phyloP scores from a whole-genome alignment of 139 green algal genomes.

The Chlamydomonas sp. region DNA sequence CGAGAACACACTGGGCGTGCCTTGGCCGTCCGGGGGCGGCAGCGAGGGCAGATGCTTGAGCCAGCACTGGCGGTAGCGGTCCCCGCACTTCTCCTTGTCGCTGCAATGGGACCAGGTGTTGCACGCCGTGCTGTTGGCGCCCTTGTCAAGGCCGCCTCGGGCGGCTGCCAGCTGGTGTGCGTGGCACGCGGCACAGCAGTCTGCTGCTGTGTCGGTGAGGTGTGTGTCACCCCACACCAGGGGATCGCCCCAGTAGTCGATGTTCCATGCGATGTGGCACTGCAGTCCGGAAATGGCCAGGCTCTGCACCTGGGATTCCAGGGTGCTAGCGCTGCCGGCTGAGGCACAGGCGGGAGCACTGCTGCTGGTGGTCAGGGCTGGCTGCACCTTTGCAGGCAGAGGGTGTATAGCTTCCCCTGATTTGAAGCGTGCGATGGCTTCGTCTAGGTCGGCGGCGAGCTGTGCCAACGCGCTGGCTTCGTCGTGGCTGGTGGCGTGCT shows the following conservation, averaged over 20 bases:
- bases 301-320: background rate
- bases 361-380: too few relatives aligned
- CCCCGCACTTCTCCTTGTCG: conserved; percentile 67
- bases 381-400: too few relatives aligned
- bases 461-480: too few relatives aligned
- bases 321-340: too few relatives aligned
- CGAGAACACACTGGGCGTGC: background rate
- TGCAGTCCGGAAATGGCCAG: background rate
- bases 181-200: conserved; percentile 49
- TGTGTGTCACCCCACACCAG: conserved; percentile 42
- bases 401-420: too few relatives aligned
- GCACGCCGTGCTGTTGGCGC: conserved; percentile 36
- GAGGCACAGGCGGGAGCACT: too few relatives aligned
- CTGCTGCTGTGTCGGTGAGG: conserved; percentile 25
- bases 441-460: too few relatives aligned
- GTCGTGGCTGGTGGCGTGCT: too few relatives aligned
- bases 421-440: too few relatives aligned
- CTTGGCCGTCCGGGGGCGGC: background rate
- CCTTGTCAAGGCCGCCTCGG: conserved; percentile 17
- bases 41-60: conserved; percentile 61
- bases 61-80: conserved; percentile 59
- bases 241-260: conserved; percentile 12
- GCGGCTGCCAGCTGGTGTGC: background rate
- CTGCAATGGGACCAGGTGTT: conserved; percentile 6
- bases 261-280: background rate